Evolutionary conservation across 352 stramenopile genomes (phyloP), one percentile per base, ranked within the genome.

Genomic region (Pythium insidiosum): DNA sequence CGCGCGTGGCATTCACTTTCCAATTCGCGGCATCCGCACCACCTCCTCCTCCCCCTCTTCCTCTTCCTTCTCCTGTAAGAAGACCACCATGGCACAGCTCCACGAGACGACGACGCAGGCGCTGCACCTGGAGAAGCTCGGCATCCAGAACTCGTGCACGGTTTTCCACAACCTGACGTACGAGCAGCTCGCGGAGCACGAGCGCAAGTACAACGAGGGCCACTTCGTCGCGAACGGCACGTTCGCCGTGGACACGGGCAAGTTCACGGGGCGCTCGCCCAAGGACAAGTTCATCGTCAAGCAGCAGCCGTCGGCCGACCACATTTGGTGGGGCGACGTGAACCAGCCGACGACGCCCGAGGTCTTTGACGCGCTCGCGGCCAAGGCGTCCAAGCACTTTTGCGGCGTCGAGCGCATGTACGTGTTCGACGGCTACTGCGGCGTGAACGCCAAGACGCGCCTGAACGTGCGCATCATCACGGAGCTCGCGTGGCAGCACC

Each of bases 261-360:
- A 80, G 56, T 80, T 80, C 46, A 80, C 68, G 20, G 68, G 68
- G 16, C 64, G 68, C 44, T 80, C 64, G 46, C 68, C 68, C 41
- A 69, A 73, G 54, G 68, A 80, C 60, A 80, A 80, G 62, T 80
- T 72, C 43, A 72, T 80, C n/a, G 68, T 80, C 19, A 70, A 70
- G 53, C 65, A 76, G 42, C 36, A 33, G 42, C 65, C 64, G 16
- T 80, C 68, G 43, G 25, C 70, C 24, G 46, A 76, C 43, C 55
- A 80, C 41, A 52, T 80, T 2, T 68, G 66, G 57, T 80, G 68
- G 68, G 68, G 68, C 41, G 52, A 63, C 18, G 53, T 80, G 42
- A 80, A 80, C 62, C 68, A 80, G 45, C 68, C 68, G n/a, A 76
- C 60, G 20, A 72, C 64, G 9, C 47, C 63, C 4, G 64, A 72